Evolutionary conservation across 768 basidiomycete genomes (phyloP), one percentile per base, ranked within the genome.

Genomic region (Neoboletus subvelutipes): DNA sequence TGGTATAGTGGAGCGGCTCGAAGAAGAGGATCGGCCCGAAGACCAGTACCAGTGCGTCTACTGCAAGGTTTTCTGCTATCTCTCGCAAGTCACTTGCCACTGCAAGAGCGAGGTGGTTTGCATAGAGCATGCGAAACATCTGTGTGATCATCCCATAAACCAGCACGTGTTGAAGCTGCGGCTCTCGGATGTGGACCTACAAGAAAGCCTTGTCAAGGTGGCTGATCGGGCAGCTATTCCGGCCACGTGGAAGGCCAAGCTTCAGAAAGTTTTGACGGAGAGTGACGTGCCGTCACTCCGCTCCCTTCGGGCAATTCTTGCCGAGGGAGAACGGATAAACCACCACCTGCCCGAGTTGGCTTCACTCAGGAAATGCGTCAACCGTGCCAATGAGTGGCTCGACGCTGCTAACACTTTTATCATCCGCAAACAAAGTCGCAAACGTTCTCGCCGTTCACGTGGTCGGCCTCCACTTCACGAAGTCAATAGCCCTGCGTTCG

Each of bases 31-130:
- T 71, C 84, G 85, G 13, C 79, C 87, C 0, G 97, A 98, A 70
- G 95, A 98, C 52, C 93, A 97, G 69, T 96, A 95, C 72, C 97
- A 98, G 72, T 99, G 97, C 80, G 76, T 80, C 49, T 75, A 89
- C 61, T 98, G 97, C 88, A 95, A 97, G 70, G 83, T 80, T 5
- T 98, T 96, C 74, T 94, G 90, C 73, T 98, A 97, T 71, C 84
- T 99, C 41, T 94, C 97, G 2, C 95, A 97, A 67, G 79, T 98
- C 68, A 86, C 83, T 55, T 94, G 93, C 70, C 75, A 77, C 33
- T 94, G 93, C 78, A 87, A 87, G 42, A 82, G 73, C 51, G 83
- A 85, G 60, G 85, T 96, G 34, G 84, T 87, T 13, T 99, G 97
- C 71, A 82, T 90, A 48, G 90, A 95, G 55, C 96, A 98, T 73